phyloP scores from a whole-genome alignment of 2,329 filamentous ascomycete species.

The Cladophialophora bantiana region DNA sequence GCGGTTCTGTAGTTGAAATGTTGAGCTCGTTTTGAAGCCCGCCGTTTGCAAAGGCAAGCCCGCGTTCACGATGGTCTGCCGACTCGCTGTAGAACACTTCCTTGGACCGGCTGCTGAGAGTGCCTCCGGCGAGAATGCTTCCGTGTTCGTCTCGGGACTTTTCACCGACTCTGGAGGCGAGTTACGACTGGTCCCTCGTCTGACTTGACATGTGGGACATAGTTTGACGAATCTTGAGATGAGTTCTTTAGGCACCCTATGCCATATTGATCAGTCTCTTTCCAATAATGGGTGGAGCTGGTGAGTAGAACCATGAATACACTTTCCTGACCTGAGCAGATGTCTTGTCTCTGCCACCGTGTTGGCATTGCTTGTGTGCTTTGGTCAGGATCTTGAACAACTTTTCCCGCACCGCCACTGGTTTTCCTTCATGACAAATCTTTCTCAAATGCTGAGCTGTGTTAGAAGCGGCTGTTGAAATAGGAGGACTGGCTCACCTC shows the following conservation, averaged over 20 bases:
- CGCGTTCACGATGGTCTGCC: slow-evolving; percentile 10
- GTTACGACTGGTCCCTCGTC: slow-evolving; percentile 48
- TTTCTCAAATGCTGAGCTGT: slow-evolving; percentile 44
- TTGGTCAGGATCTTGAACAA: slow-evolving; percentile 59
- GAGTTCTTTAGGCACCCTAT: slow-evolving; percentile 59
- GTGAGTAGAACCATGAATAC: slow-evolving; percentile 56
- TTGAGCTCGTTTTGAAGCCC: slow-evolving; percentile 33
- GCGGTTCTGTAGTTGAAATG: slow-evolving; percentile 39
- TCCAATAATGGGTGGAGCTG: background rate
- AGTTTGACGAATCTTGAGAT: slow-evolving; percentile 61
- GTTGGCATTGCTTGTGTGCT: slow-evolving; percentile 59
- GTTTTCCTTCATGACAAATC: slow-evolving; percentile 60
- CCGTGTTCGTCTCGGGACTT: slow-evolving; percentile 28
- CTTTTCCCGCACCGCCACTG: slow-evolving; percentile 61
- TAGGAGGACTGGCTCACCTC: slow-evolving; percentile 45
- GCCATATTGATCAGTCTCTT: background rate
- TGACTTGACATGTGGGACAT: slow-evolving; percentile 58
- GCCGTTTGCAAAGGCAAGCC: slow-evolving; percentile 34
- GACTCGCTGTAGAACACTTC: slow-evolving; percentile 26
- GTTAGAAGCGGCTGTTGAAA: slow-evolving; percentile 11
- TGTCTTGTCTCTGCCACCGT: slow-evolving; percentile 61
- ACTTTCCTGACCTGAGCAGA: slow-evolving; percentile 59
- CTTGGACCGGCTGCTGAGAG: slow-evolving; percentile 20
- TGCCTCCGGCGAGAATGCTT: slow-evolving; percentile 26
- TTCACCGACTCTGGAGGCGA: slow-evolving; percentile 32